Percentiles rank a stretch among this genome's conserved stretches.
Conservation (phyloP, 2,329 filamentous ascomycete genomes). For the Trichoderma oligosporum region DNA sequence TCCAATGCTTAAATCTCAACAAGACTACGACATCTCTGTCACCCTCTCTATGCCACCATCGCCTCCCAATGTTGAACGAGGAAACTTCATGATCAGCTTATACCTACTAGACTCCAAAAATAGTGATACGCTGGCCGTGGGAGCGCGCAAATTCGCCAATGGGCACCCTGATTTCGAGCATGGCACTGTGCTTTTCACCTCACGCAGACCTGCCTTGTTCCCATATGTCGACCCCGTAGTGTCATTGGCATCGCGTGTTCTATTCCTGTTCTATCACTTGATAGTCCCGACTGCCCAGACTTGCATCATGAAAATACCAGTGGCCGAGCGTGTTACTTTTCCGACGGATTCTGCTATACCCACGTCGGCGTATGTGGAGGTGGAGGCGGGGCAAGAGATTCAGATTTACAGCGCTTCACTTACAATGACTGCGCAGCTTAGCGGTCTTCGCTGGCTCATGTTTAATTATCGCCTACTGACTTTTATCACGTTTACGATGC, state of each 20-base stretch:
- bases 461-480: constrained; percentile 72
- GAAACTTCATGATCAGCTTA: constrained; percentile 93
- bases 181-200: constrained; percentile 51
- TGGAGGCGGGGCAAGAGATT: constrained; percentile 65
- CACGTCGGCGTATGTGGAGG: constrained; percentile 53
- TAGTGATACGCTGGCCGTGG: constrained; percentile 25
- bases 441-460: constrained; percentile 79
- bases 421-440: constrained; percentile 68
- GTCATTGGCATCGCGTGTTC: constrained; percentile 55
- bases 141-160: constrained; percentile 31
- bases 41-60: constrained; percentile 74
- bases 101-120: constrained; percentile 55
- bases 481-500: constrained; percentile 62
- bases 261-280: constrained; percentile 66
- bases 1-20: constrained; percentile 60
- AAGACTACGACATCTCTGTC: constrained; percentile 81
- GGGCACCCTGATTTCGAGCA: constrained; percentile 37
- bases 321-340: constrained; percentile 74
- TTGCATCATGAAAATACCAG: constrained; percentile 59
- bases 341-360: constrained; percentile 39
- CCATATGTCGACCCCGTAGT: constrained; percentile 73
- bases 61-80: constrained; percentile 66
- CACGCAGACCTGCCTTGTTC: constrained; percentile 71
- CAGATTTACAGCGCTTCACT: constrained; percentile 72
- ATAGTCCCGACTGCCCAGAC: constrained; percentile 62